Percentiles rank a stretch among this genome's conserved stretches.
These are phyloP conservation scores for Ophiostoma populinum DNA, from an alignment of 2,329 filamentous ascomycete genomes.

Conservation along the genomic window DNA sequence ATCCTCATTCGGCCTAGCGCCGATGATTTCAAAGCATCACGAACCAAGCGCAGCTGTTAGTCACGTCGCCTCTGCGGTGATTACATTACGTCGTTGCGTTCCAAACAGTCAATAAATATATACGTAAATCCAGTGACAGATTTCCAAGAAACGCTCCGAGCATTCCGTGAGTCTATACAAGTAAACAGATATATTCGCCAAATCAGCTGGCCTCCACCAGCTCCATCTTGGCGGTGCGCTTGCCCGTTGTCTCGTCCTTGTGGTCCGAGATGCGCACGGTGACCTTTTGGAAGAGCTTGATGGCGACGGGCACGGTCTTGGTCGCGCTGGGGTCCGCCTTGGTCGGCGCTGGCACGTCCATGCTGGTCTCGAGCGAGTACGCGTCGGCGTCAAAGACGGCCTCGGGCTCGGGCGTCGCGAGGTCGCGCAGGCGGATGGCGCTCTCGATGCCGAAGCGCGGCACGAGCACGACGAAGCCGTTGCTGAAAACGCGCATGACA, in stretches of 20 bases:
- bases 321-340: not conserved
- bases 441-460: slow-evolving; percentile 92
- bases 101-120: too few relatives aligned
- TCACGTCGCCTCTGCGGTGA: too few relatives aligned
- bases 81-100: too few relatives aligned
- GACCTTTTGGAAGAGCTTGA: slow-evolving; percentile 88
- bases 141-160: too few relatives aligned
- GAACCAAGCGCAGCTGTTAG: too few relatives aligned
- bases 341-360: not conserved
- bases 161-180: too few relatives aligned
- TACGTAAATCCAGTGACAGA: too few relatives aligned
- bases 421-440: slow-evolving; percentile 69
- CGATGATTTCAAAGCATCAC: too few relatives aligned
- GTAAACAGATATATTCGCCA: too few relatives aligned
- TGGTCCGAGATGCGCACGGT: slow-evolving; percentile 78
- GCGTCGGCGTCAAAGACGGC: slow-evolving; percentile 73
- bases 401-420: slow-evolving; percentile 56
- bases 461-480: slow-evolving; percentile 93
- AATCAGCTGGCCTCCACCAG: too few relatives aligned
- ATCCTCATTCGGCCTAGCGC: too few relatives aligned
- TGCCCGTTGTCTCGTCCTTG: slow-evolving; percentile 88
- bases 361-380: slow-evolving; percentile 49
- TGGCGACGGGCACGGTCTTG: slow-evolving; percentile 33
- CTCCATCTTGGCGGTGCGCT: slow-evolving; percentile 74
- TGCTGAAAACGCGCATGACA: slow-evolving; percentile 93